These are phyloP conservation scores for Centrapalus pauciflorus DNA, from an alignment of 129 eudicot genomes.

Conservation along the genomic window DNA sequence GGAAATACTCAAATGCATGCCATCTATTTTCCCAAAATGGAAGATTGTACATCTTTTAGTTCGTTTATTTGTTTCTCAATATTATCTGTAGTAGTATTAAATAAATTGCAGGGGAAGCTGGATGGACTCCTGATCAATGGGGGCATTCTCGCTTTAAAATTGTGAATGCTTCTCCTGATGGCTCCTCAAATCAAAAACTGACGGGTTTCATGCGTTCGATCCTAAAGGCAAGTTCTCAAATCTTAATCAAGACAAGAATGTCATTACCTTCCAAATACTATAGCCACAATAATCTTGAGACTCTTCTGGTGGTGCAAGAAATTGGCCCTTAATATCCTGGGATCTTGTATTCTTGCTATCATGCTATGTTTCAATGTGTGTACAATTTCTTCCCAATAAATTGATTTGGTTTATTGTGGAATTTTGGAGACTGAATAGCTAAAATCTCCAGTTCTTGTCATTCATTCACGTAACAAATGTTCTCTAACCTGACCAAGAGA, in stretches of 20 bases:
- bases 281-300: too few relatives aligned
- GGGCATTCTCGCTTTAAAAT: constrained; percentile 79
- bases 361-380: too few relatives aligned
- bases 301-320: too few relatives aligned
- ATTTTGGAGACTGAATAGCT: too few relatives aligned
- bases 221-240: constrained; percentile 52
- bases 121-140: constrained; percentile 95
- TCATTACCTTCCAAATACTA: too few relatives aligned
- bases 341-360: too few relatives aligned
- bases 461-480: neutral
- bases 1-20: too few relatives aligned
- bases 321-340: too few relatives aligned
- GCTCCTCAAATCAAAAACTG: constrained; percentile 64
- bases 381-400: too few relatives aligned
- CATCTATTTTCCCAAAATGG: neutral
- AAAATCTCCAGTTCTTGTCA: neutral
- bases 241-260: too few relatives aligned
- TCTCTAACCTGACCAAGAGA: neutral
- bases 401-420: too few relatives aligned
- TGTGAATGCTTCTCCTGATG: constrained; percentile 54
- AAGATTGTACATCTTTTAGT: neutral
- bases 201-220: constrained; percentile 85
- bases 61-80: neutral
- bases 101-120: constrained; percentile 72
- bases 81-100: neutral